A percentile compares a stretch with the other conserved stretches of the same genome.
Evolutionary conservation across 148 eudicot species (phyloP).

Genomic region (Chenopodium suecicum): DNA sequence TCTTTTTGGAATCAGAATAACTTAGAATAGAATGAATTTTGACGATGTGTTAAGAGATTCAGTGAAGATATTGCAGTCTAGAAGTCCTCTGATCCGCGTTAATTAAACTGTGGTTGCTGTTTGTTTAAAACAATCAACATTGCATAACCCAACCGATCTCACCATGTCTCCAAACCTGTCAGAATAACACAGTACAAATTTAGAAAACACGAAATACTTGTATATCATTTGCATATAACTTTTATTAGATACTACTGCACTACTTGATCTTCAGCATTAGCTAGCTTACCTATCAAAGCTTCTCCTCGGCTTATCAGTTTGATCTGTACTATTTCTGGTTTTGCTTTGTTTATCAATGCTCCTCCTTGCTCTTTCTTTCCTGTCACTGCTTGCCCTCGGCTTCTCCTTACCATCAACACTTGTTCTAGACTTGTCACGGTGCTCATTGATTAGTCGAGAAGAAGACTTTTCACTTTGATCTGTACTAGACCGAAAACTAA

Average conservation of each 20-base stretch:
- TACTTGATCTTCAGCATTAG: not conserved
- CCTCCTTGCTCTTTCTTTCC: constrained; percentile 25
- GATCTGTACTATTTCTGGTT: constrained; percentile 37
- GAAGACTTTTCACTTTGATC: constrained; percentile 21
- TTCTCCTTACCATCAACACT: constrained; percentile 28
- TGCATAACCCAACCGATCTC: constrained; percentile 61
- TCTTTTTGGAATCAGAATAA: not conserved
- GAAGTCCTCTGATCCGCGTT: not conserved
- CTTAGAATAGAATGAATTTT: not conserved
- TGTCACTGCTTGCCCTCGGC: constrained; percentile 33
- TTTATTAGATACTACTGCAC: not conserved
- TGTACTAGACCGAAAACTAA: constrained; percentile 26
- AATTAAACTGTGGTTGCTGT: constrained; percentile 25
- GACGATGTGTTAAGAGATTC: not conserved
- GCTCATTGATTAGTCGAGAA: constrained; percentile 12
- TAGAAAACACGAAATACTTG: no score
- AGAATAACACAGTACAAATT: constrained; percentile 11
- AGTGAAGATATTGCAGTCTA: not conserved
- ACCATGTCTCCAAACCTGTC: constrained; percentile 70
- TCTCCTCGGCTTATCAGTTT: constrained; percentile 48
- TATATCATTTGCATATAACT: no score
- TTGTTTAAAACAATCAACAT: constrained; percentile 66
- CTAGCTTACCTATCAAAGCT: constrained; percentile 65
- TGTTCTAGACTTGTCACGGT: constrained; percentile 23
- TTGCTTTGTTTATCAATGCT: constrained; percentile 37